phyloP scores from a whole-genome alignment of 1,284 basidiomycete genomes.

The Trichosporon coremiiforme region DNA sequence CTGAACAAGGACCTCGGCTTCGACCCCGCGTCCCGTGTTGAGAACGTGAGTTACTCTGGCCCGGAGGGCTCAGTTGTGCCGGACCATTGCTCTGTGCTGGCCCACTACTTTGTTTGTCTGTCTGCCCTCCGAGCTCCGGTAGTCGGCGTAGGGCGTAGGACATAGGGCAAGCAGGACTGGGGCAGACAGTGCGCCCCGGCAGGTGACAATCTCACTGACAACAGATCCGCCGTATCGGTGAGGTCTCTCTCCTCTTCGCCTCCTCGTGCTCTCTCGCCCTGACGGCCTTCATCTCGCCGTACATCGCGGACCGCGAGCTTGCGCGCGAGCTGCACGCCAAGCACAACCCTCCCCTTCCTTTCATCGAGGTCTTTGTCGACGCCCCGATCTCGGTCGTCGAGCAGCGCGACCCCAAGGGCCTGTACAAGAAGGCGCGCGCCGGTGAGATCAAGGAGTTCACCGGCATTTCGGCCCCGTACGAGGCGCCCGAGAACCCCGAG shows the following conservation, averaged over 20 bases:
- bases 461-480: conserved; percentile 95
- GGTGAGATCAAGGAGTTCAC: conserved; percentile 89
- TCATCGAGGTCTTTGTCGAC: conserved; percentile 94
- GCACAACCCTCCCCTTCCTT: conserved; percentile 64
- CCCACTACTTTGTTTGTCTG: too few species aligned
- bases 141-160: too few species aligned
- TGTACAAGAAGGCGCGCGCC: conserved; percentile 95
- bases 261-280: conserved; percentile 82
- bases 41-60: conserved; percentile 77
- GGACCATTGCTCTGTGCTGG: too few species aligned
- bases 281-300: conserved; percentile 99
- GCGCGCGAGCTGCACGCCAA: conserved; percentile 82
- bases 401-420: conserved; percentile 90
- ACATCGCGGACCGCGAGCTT: conserved; percentile 78
- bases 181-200: too few species aligned
- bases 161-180: too few species aligned
- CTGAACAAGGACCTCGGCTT: conserved; percentile 98
- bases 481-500: conserved; percentile 81
- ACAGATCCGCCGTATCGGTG: conserved; percentile 89
- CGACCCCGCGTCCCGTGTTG: conserved; percentile 88
- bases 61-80: too few species aligned
- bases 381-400: conserved; percentile 88
- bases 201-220: too few species aligned
- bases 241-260: conserved; percentile 94
- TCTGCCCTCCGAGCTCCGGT: too few species aligned